Conservation (phyloP, 192 early-diverging fungal species). For the Coemansia sp. region DNA sequence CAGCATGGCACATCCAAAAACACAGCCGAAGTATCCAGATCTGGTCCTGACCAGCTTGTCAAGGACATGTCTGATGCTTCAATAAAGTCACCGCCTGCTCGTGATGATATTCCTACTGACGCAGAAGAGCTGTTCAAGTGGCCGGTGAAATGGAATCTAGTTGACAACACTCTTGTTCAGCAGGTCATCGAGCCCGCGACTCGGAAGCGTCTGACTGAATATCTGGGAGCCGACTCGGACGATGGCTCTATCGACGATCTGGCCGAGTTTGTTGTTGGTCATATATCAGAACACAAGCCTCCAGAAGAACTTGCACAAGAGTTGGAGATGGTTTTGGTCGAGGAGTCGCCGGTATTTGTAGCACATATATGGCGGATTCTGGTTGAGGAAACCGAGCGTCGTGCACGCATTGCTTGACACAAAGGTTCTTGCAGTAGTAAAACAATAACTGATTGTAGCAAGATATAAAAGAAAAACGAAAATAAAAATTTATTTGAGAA, state of each 20-base stretch:
- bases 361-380: slow-evolving; percentile 77
- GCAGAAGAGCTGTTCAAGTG: slow-evolving; percentile 23
- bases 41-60: neutral
- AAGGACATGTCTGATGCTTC: slow-evolving; percentile 9
- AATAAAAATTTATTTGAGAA: slow-evolving; percentile 7
- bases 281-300: slow-evolving; percentile 64
- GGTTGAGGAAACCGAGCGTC: neutral
- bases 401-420: neutral
- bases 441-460: too few relatives aligned
- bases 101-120: slow-evolving; percentile 24
- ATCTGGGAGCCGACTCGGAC: slow-evolving; percentile 73
- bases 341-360: slow-evolving; percentile 85
- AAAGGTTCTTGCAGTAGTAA: slow-evolving; percentile 1
- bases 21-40: too few relatives aligned
- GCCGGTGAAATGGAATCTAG: slow-evolving; percentile 33
- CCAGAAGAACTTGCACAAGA: slow-evolving; percentile 73
- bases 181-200: slow-evolving; percentile 76
- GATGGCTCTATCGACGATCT: slow-evolving; percentile 61
- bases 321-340: slow-evolving; percentile 79
- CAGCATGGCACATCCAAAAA: too few relatives aligned
- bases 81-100: slow-evolving; percentile 1
- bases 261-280: slow-evolving; percentile 73
- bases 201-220: slow-evolving; percentile 74
- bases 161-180: slow-evolving; percentile 54
- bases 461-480: neutral